These are phyloP conservation scores for Talaromyces sp. DNA, from an alignment of 2,329 filamentous ascomycete genomes.

Conservation along the genomic window DNA sequence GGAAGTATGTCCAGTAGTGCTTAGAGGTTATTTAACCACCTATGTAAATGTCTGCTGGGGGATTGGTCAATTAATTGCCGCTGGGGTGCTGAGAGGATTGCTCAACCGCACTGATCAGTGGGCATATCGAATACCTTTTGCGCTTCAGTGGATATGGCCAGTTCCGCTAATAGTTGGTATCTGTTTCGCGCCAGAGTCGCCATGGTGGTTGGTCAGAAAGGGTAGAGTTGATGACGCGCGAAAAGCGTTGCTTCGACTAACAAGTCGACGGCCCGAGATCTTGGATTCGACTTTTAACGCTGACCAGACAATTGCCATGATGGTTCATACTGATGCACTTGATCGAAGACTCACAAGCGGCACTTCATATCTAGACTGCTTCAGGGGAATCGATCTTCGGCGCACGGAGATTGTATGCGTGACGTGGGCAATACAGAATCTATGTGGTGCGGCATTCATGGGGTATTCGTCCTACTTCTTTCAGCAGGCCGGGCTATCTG, in stretches of 20 bases:
- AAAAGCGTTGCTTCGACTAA: constrained; percentile 42
- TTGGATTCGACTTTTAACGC: constrained; percentile 68
- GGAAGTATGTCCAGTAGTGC: constrained; percentile 45
- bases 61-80: constrained; percentile 51
- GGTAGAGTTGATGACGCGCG: constrained; percentile 46
- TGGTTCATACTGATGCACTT: constrained; percentile 83
- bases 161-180: constrained; percentile 48
- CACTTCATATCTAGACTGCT: constrained; percentile 76
- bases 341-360: constrained; percentile 73
- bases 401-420: constrained; percentile 71
- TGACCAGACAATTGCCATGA: constrained; percentile 85
- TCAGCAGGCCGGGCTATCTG: constrained; percentile 53
- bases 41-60: constrained; percentile 48
- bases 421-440: constrained; percentile 63
- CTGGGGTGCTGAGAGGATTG: constrained; percentile 52
- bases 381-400: constrained; percentile 72
- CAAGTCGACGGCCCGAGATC: constrained; percentile 30
- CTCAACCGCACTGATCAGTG: constrained; percentile 47
- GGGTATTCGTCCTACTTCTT: constrained; percentile 62
- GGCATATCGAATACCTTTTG: constrained; percentile 53
- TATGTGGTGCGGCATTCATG: constrained; percentile 62
- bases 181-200: constrained; percentile 49
- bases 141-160: constrained; percentile 54
- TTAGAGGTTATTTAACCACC: constrained; percentile 46
- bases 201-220: constrained; percentile 51